These are phyloP conservation scores for Chenopodium quinoa DNA, from an alignment of 148 eudicot genomes.

Conservation along the genomic window DNA sequence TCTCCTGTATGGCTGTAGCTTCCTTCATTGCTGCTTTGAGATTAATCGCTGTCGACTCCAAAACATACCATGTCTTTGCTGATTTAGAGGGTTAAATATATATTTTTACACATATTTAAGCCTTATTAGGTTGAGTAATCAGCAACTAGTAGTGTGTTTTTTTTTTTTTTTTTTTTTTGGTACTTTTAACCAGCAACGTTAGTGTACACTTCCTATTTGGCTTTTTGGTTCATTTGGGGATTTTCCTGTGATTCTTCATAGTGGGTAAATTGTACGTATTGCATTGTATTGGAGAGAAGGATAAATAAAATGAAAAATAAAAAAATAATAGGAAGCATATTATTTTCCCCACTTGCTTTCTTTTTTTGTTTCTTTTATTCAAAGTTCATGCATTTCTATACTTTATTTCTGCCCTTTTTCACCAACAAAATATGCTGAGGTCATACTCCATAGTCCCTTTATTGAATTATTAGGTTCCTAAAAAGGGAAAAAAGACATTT, in stretches of 20 bases:
- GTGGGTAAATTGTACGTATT: conserved; percentile 14
- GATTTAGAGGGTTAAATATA: conserved; percentile 35
- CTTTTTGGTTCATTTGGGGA: conserved; percentile 1
- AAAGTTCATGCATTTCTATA: neutral
- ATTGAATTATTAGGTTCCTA: neutral
- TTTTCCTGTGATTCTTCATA: conserved; percentile 22
- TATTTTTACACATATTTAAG: neutral
- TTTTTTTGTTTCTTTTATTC: neutral
- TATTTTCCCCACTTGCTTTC: neutral
- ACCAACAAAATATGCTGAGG: neutral
- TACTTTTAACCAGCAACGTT: neutral
- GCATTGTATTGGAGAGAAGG: conserved; percentile 13
- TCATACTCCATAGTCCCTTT: conserved; percentile 4
- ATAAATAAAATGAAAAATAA: neutral
- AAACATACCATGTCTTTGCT: conserved; percentile 67
- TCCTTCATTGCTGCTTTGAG: conserved; percentile 75
- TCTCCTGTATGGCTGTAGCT: conserved; percentile 55
- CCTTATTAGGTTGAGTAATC: neutral
- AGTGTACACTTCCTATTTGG: conserved; percentile 19
- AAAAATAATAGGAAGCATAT: neutral
- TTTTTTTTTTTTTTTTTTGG: neutral
- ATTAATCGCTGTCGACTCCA: conserved; percentile 66
- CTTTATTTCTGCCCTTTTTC: neutral
- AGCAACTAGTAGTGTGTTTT: neutral
- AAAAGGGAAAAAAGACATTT: neutral